phyloP scores from a whole-genome alignment of 768 basidiomycete species.

The Pleurotus platypus region DNA sequence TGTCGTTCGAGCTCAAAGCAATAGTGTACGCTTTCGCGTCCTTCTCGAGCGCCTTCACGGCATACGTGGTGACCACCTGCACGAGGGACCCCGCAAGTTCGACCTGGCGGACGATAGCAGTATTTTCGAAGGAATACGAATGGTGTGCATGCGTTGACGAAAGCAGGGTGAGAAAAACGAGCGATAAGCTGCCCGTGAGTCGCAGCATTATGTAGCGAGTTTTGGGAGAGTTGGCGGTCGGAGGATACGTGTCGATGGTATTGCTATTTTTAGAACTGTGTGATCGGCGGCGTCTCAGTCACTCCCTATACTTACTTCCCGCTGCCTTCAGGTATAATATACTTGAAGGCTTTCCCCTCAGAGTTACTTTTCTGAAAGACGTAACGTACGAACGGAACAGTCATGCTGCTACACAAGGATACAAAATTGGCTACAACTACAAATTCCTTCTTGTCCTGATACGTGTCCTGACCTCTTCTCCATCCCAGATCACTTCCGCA shows the following conservation, averaged over 20 bases:
- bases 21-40: slow-evolving; percentile 64
- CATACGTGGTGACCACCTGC: slow-evolving; percentile 86
- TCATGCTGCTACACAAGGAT: too few relatives aligned
- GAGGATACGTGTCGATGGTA: slow-evolving; percentile 25
- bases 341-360: too few relatives aligned
- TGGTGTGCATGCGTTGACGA: slow-evolving; percentile 33
- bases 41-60: slow-evolving; percentile 68
- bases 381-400: too few relatives aligned
- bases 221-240: slow-evolving; percentile 5
- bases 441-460: too few relatives aligned
- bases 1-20: slow-evolving; percentile 61
- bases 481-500: too few relatives aligned
- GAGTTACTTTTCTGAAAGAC: too few relatives aligned
- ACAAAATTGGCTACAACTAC: too few relatives aligned
- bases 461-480: too few relatives aligned
- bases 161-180: slow-evolving; percentile 40
- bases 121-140: slow-evolving; percentile 73
- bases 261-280: slow-evolving; percentile 15
- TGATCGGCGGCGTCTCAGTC: neutral
- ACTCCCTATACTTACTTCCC: too few relatives aligned
- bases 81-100: slow-evolving; percentile 89
- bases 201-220: slow-evolving; percentile 35
- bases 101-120: slow-evolving; percentile 81
- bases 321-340: too few relatives aligned
- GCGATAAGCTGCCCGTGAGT: slow-evolving; percentile 44